Evolutionary conservation across 73 alveolate genomes (phyloP).

Genomic region (Symbiodinium natans): DNA sequence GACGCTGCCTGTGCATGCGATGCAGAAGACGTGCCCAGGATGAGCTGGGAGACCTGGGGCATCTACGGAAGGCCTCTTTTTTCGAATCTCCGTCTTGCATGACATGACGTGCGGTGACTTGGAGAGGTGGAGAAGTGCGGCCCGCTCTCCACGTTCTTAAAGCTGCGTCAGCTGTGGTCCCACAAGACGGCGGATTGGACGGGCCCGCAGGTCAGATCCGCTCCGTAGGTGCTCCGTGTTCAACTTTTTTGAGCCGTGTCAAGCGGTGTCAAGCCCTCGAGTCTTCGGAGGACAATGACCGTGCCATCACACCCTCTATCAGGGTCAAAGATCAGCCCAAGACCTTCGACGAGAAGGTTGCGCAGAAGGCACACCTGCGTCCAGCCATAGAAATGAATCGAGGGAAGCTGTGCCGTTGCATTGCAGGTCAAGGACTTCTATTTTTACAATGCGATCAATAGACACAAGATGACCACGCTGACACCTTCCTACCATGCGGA

Average conservation of each 20-base stretch:
- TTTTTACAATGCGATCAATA: conserved; percentile 96
- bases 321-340: conserved; percentile 87
- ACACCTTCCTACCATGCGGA: conserved; percentile 99
- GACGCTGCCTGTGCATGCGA: too few relatives aligned
- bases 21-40: too few relatives aligned
- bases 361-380: conserved; percentile 94
- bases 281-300: conserved; percentile 45
- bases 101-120: not conserved
- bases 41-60: conserved; percentile 90
- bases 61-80: conserved; percentile 42
- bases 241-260: not conserved
- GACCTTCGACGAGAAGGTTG: conserved; percentile 95
- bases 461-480: conserved; percentile 96
- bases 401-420: not conserved
- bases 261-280: too few relatives aligned
- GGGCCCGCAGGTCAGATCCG: conserved; percentile 59
- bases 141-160: conserved; percentile 97
- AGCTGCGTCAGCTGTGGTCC: conserved; percentile 96
- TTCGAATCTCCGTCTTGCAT: not conserved
- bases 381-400: not conserved
- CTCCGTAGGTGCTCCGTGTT: not conserved
- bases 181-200: conserved; percentile 94
- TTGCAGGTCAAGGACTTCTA: conserved; percentile 96
- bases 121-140: conserved; percentile 96
- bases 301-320: conserved; percentile 92